Conservation (phyloP, 208 protist genomes). For the Polymyxa betae region DNA sequence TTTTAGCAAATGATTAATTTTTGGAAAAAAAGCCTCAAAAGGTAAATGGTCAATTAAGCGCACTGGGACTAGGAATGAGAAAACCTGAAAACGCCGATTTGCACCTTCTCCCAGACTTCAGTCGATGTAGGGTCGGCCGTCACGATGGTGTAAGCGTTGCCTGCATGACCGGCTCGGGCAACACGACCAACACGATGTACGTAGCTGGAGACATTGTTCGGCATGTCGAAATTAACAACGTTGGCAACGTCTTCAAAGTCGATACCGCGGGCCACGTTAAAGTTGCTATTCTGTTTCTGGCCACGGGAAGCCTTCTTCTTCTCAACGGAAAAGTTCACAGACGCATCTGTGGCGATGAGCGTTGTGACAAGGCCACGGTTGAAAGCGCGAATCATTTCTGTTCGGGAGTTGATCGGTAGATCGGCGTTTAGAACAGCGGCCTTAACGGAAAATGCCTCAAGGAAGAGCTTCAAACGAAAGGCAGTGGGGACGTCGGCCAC, state of each 20-base stretch:
- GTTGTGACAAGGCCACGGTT: conserved; percentile 53
- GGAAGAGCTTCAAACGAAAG: conserved; percentile 45
- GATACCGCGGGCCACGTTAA: conserved; percentile 73
- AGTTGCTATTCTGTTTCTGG: neutral
- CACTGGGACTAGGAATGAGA: no score
- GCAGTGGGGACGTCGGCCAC: neutral
- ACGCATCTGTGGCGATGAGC: conserved; percentile 56
- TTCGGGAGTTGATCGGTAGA: conserved; percentile 56
- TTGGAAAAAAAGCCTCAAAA: no score
- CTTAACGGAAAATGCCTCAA: conserved; percentile 53
- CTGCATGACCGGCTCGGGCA: conserved; percentile 80
- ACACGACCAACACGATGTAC: conserved; percentile 92
- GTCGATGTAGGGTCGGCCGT: neutral
- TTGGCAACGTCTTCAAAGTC: conserved; percentile 89
- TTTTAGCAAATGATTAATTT: no score
- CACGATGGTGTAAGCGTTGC: conserved; percentile 66
- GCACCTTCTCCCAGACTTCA: neutral
- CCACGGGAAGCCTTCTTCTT: no score
- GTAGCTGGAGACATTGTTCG: conserved; percentile 87
- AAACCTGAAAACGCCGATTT: no score
- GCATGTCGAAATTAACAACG: conserved; percentile 89
- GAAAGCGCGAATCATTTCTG: conserved; percentile 28
- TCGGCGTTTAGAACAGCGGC: conserved; percentile 53
- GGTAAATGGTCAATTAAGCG: no score
- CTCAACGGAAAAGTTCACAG: no score